Base-by-base conservation (phyloP, 2,329 filamentous ascomycete species). In the Fusarium pseudograminearum region DNA sequence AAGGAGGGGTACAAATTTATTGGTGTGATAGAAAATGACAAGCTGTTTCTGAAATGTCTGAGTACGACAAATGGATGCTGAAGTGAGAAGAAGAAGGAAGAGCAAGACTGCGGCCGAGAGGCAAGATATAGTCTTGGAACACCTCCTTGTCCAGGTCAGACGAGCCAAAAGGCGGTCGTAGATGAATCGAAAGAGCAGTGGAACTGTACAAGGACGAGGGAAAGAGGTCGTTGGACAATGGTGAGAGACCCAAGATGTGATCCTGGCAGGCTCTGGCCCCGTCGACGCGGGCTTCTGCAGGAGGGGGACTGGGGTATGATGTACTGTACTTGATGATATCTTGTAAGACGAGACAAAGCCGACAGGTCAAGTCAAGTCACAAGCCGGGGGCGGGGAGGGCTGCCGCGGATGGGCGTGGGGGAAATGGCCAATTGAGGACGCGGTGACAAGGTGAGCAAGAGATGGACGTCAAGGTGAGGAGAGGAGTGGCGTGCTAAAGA, bases 401-500 rank as follows among this genome's bases (percentile, higher is more conserved):
- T 65, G 36, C 46, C 45, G 65, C 45, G 64, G 61, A 60, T 48
- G 58, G 53, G 66, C 71, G 73, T 74, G 72, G 73, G 73, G 70
- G 71, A 30, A 63, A 57, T 16, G 36, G 46, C 61, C 48, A 60
- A 53, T 67, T 63, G 51, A 61, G 57, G 51, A 54, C 31, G 46
- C 69, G 66, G 64, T 67, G 70, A 70, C 70, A 66, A 75, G 73
- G 73, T 75, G 60, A 63, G 47, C 72, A 74, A 67, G 40, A 57
- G 66, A 75, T 69, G 65, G 54, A 64, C 53, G 45, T 31, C 61
- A 68, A 74, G 72, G 70, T 75, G 73, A 75, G 73, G 73, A 75
- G 73, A 75, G 34, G 66, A 55, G 67, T 75, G 73, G 73, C 63
- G 73, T 75, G 50, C 45, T 38, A 44, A 64, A 57, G 59, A 41